Percentiles rank a stretch among this genome's conserved stretches.
These are phyloP conservation scores for Paulownia fortunei DNA, from an alignment of 257 asterid species.

Conservation along the genomic window DNA sequence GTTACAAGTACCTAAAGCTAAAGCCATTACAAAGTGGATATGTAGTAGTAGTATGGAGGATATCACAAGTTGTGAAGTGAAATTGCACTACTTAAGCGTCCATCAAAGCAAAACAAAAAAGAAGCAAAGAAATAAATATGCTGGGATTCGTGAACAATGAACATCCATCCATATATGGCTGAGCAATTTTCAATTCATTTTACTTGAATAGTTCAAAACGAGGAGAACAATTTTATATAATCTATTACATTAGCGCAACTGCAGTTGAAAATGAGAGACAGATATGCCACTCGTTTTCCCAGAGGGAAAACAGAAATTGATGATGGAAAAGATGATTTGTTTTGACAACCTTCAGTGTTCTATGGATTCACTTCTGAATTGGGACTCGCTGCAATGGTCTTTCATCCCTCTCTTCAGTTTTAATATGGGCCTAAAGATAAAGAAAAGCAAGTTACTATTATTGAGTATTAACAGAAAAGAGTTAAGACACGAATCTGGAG, in stretches of 20 bases:
- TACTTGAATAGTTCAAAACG: background rate
- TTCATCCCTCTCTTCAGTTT: slow-evolving; percentile 21
- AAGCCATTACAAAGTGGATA: too few species aligned
- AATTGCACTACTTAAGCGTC: too few species aligned
- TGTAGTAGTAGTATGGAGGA: too few species aligned
- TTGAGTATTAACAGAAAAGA: background rate
- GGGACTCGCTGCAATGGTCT: slow-evolving; percentile 11
- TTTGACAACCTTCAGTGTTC: too few species aligned
- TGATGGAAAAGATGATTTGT: background rate
- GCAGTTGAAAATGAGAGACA: background rate
- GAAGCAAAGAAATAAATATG: too few species aligned
- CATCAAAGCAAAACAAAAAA: too few species aligned
- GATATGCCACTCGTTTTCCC: background rate
- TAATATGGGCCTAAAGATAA: slow-evolving; percentile 17
- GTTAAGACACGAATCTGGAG: background rate
- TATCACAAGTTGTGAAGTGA: too few species aligned
- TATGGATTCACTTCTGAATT: slow-evolving; percentile 10
- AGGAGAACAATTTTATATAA: background rate
- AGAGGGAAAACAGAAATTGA: slow-evolving; percentile 17
- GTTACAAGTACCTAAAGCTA: too few species aligned
- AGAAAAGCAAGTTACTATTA: too few species aligned
- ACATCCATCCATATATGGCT: too few species aligned
- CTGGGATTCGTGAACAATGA: too few species aligned
- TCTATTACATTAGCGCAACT: background rate
- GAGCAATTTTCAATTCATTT: background rate